phyloP scores from a whole-genome alignment of 257 asterid genomes.

The Verbena officinalis region DNA sequence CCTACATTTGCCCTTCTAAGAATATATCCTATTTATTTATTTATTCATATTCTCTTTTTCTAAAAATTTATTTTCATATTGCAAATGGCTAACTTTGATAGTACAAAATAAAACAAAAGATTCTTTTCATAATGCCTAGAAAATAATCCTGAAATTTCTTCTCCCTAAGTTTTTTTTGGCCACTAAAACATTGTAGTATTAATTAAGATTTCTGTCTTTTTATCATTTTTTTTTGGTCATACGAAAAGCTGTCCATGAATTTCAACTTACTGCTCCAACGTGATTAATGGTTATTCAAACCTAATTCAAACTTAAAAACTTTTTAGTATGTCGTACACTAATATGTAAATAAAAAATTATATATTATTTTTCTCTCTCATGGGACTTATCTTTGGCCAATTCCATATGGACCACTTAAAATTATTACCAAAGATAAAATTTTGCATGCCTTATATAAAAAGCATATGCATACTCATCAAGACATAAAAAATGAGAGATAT shows the following conservation, averaged over 20 bases:
- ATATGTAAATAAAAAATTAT: no score
- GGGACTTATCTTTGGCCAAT: constrained; percentile 28
- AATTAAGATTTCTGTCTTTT: no score
- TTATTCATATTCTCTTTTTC: background rate
- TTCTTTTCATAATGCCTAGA: no score
- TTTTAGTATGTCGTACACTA: no score
- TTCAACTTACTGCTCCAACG: no score
- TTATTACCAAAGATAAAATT: constrained; percentile 24
- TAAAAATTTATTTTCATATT: background rate
- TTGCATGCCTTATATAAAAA: background rate
- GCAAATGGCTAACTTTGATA: background rate
- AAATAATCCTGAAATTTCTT: background rate
- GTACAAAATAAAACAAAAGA: no score
- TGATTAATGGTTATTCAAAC: no score
- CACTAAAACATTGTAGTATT: background rate
- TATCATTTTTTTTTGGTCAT: no score
- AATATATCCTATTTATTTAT: background rate
- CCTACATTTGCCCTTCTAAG: background rate
- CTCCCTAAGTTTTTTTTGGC: background rate
- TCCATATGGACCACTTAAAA: constrained; percentile 30
- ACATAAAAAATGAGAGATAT: no score
- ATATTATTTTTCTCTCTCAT: background rate
- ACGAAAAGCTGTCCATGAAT: no score
- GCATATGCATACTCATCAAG: background rate
- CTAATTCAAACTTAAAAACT: no score